These are phyloP conservation scores for Diaporthe amygdali DNA, from an alignment of 2,329 filamentous ascomycete species.

Conservation along the genomic window DNA sequence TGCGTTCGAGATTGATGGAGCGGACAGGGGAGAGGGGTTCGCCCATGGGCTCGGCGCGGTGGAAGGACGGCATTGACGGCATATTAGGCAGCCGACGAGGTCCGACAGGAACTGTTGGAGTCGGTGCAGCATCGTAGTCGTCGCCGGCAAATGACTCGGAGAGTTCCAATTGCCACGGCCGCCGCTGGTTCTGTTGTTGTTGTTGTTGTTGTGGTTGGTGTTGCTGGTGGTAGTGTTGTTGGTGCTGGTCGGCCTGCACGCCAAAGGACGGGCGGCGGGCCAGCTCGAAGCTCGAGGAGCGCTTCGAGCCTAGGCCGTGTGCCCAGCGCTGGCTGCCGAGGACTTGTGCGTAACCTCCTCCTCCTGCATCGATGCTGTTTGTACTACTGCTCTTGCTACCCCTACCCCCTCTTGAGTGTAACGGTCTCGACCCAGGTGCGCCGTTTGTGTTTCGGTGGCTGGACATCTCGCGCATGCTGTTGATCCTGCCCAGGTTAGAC, in stretches of 20 bases:
- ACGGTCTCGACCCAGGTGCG: slow-evolving; percentile 42
- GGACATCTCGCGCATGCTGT: slow-evolving; percentile 61
- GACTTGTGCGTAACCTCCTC: slow-evolving; percentile 58
- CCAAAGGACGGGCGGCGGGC: slow-evolving; percentile 50
- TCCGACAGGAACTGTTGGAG: slow-evolving; percentile 81
- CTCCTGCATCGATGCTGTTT: slow-evolving; percentile 64
- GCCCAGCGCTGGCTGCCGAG: slow-evolving; percentile 64
- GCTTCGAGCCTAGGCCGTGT: slow-evolving; percentile 48
- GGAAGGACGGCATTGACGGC: slow-evolving; percentile 42
- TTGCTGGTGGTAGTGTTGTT: slow-evolving; percentile 28
- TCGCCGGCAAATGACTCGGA: slow-evolving; percentile 53
- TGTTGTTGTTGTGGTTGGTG: slow-evolving; percentile 12
- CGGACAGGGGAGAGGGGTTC: slow-evolving; percentile 41
- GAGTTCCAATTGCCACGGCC: slow-evolving; percentile 54
- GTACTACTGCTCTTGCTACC: slow-evolving; percentile 76
- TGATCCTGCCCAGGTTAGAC: slow-evolving; percentile 63
- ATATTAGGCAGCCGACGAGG: slow-evolving; percentile 59
- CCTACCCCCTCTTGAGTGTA: slow-evolving; percentile 64
- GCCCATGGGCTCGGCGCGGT: slow-evolving; percentile 42
- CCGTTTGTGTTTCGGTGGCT: slow-evolving; percentile 36
- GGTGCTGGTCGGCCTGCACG: slow-evolving; percentile 32
- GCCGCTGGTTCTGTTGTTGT: slow-evolving; percentile 29
- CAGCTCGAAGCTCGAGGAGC: slow-evolving; percentile 79
- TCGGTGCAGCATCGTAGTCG: slow-evolving; percentile 82
- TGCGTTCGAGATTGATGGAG: slow-evolving; percentile 49